Evolutionary conservation across 352 stramenopile species (phyloP), one percentile per base, ranked within the genome.

Genomic region (Phytophthora cryptogea): DNA sequence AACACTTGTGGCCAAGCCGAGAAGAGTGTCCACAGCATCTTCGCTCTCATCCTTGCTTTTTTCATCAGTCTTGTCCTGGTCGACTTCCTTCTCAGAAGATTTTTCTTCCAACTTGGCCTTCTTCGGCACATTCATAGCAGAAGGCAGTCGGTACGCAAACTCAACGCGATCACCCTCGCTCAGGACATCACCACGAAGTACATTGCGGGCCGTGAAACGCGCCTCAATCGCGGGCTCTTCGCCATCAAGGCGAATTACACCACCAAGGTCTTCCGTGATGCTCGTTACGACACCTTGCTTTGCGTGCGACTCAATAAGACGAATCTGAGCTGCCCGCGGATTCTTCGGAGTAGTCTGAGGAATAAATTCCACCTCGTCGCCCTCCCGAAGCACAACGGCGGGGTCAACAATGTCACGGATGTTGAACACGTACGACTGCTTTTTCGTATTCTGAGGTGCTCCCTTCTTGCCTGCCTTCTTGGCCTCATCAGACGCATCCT

Each of bases 361-460:
- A 23, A 83, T 47, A 44, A 91, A 94, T 55, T 86, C 76, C 32
- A 94, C 76, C 46, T 88, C 73, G 41, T 94, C 84, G 1, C 82
- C 84, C 30, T 91, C 77, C 36, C 82, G 84, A 11, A 94, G 52
- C 45, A 94, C 67, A 1, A 76, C 73, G 6, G 53, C 66, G 7
- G 60, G 70, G 54, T 91, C 80, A 2, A 57, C 59, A 26, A 92
- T 66, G 59, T 94, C 84, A 41, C 80, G 80, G 43, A 94, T 71
- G 58, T 89, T 80, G 66, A 82, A 94, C 48, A 76, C 41, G 45
- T 79, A 88, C 32, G 68, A 31, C 33, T 66, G 46, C 17, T 57
- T 68, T 13, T 26, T 37, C 9, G 39, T 1, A 46, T 63, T 70
- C 35, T 68, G 45, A 33, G 56, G 42, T 16, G 43, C 5, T 17